Evolutionary conservation across 2,329 filamentous ascomycete genomes (phyloP).

Genomic region (Neofusicoccum sp.): DNA sequence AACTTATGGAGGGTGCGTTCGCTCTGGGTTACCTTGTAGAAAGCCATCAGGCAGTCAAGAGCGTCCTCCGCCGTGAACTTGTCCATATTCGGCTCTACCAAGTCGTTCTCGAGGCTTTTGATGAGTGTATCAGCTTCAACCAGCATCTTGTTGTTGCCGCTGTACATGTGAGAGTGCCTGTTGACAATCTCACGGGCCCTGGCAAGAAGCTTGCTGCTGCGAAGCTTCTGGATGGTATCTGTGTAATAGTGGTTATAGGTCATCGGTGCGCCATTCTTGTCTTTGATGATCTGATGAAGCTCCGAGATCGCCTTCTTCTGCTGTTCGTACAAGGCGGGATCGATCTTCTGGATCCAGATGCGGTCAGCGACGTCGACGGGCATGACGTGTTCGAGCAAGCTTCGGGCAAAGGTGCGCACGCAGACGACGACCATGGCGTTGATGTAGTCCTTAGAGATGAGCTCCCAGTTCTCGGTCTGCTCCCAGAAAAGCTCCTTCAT

Average conservation of each 20-base stretch:
- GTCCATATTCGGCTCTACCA: conserved; percentile 33
- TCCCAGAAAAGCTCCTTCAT: conserved; percentile 60
- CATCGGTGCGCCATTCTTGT: conserved; percentile 50
- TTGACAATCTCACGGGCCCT: conserved; percentile 19
- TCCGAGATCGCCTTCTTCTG: conserved; percentile 40
- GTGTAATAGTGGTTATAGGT: conserved; percentile 54
- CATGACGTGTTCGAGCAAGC: conserved; percentile 38
- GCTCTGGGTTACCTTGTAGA: conserved; percentile 33
- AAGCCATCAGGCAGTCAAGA: conserved; percentile 35
- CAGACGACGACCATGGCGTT: conserved; percentile 33
- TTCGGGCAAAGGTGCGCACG: conserved; percentile 32
- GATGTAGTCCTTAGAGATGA: conserved; percentile 38
- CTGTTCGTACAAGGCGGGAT: conserved; percentile 42
- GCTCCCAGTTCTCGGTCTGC: conserved; percentile 56
- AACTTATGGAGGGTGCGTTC: neutral
- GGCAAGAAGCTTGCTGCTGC: conserved; percentile 30
- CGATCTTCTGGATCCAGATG: conserved; percentile 40
- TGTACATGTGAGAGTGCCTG: neutral
- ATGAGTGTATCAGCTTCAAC: neutral
- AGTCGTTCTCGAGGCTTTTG: neutral
- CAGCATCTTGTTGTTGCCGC: neutral
- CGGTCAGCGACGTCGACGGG: conserved; percentile 41
- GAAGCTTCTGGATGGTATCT: conserved; percentile 28
- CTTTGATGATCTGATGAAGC: conserved; percentile 46
- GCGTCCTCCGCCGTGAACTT: conserved; percentile 35